Evolutionary conservation across 306 rosid species (phyloP).

Genomic region (Vigna nakashimae): DNA sequence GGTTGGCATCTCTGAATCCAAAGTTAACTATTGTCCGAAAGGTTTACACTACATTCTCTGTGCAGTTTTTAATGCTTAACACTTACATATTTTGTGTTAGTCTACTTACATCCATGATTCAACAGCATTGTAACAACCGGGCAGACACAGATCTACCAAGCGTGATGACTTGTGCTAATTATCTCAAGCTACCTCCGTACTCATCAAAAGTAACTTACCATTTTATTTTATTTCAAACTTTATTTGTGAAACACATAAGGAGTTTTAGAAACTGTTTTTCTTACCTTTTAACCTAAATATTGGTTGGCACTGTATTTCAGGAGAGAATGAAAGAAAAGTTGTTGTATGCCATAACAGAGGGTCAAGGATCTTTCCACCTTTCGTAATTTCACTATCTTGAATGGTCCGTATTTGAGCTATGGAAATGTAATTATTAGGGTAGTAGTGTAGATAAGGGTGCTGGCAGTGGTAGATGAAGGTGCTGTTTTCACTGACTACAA

Average conservation of each 20-base stretch:
- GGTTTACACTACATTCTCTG: constrained; percentile 48
- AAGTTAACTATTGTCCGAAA: constrained; percentile 94
- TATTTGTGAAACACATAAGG: neutral
- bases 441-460: constrained; percentile 62
- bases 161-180: constrained; percentile 99
- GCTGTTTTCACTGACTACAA: constrained; percentile 55
- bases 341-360: constrained; percentile 89
- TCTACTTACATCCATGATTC: constrained; percentile 26
- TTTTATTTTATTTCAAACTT: constrained; percentile 32
- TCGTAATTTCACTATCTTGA: constrained; percentile 56
- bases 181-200: constrained; percentile 96
- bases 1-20: constrained; percentile 95
- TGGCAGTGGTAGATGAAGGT: constrained; percentile 54
- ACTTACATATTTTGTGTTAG: constrained; percentile 17
- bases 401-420: constrained; percentile 43
- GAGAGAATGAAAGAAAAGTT: constrained; percentile 93
- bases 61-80: constrained; percentile 1
- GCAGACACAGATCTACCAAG: constrained; percentile 90
- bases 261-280: neutral
- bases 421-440: constrained; percentile 78
- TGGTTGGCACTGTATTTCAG: constrained; percentile 55
- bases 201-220: constrained; percentile 69
- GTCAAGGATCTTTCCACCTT: constrained; percentile 98
- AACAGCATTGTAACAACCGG: constrained; percentile 76
- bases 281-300: constrained; percentile 3